Base-by-base conservation (phyloP, 768 basidiomycete genomes). In the Hortiboletus campestris region DNA sequence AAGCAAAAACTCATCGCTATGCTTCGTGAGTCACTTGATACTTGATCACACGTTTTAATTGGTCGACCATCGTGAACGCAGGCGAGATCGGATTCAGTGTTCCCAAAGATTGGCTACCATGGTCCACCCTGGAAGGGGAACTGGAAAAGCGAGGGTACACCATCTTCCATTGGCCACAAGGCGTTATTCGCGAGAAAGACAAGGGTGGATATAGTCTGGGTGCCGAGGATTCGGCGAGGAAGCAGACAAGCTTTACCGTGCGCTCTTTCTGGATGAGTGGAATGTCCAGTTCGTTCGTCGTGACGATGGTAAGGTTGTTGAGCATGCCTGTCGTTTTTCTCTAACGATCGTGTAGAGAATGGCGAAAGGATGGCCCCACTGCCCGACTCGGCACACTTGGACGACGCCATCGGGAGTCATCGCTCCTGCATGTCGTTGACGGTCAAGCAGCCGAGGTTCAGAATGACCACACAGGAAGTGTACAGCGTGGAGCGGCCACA, bases 111-210 rank as follows among this genome's bases (percentile, higher is more conserved):
- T n/a, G 29, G 11, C 44, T 31, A 6, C 32, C 46, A 6, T 31
- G 29, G 31, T 20, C 34, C 22, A 25, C 34, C 19, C 35, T 48
- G 3, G 40, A 53, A 39, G 25, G 4, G 4, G 36, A 56, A 1
- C 19, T 55, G 2, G 4, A 6, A 14, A 52, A 31, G 17, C 19
- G 34, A 12, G 58, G 53, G 4, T 49, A 41, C 22, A 8, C 2
- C 39, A 43, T 59, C 13, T 0, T 46, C 13, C 49, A 53, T 25
- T 56, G 58, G 55, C 58, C 55, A 5, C 9, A 38, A 8, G 32
- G 43, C 0, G 55, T 60, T 1, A 17, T 35, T 17, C 52, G 49
- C n/a, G 51, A 57, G 1, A 35, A 6, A 10, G 52, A 50, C 12
- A 56, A 57, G 29, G 51, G 55, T 0, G 29, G 53, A n/a, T 49